Percentiles rank a stretch among this genome's conserved stretches.
Conservation (phyloP, 2,329 filamentous ascomycete genomes). For the Pseudogymnoascus sp. region DNA sequence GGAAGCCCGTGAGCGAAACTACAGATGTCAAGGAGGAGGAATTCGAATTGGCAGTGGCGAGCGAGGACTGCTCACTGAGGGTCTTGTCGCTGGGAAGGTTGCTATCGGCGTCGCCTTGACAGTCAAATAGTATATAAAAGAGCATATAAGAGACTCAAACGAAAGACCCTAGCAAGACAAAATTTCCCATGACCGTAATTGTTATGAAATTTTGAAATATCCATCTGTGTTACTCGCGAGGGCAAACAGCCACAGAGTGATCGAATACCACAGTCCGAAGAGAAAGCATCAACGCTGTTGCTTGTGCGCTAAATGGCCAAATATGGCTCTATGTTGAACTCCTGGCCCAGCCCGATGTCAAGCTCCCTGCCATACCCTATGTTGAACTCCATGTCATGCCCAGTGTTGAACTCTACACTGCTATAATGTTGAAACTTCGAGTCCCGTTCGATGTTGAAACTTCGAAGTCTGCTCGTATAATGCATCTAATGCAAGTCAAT, state of each 20-base stretch:
- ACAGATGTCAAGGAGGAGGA: conserved; percentile 10
- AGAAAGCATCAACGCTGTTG: background rate
- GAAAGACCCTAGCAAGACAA: background rate
- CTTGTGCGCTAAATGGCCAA: conserved; percentile 2
- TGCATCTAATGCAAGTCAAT: conserved; percentile 1
- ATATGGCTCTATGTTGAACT: conserved; percentile 2
- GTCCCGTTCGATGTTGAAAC: conserved; percentile 8
- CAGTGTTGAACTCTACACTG: conserved; percentile 6
- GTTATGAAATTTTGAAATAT: conserved; percentile 1
- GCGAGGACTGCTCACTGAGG: conserved; percentile 53
- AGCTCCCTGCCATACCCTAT: conserved; percentile 1
- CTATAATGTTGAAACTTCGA: background rate
- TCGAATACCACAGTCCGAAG: background rate
- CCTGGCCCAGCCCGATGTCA: background rate
- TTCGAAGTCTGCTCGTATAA: conserved; percentile 8
- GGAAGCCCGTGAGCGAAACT: conserved; percentile 43
- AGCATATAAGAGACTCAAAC: background rate
- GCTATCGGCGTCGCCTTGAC: background rate
- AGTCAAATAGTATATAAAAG: background rate
- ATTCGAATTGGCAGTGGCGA: conserved; percentile 25
- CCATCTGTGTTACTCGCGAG: background rate
- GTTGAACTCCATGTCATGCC: conserved; percentile 7
- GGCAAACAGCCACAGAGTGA: background rate
- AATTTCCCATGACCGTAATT: background rate
- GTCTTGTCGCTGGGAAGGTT: conserved; percentile 36